A percentile compares a stretch with the other conserved stretches of the same genome.
phyloP scores from a whole-genome alignment of 345 rosid genomes.

The Hibiscus tridactylites region DNA sequence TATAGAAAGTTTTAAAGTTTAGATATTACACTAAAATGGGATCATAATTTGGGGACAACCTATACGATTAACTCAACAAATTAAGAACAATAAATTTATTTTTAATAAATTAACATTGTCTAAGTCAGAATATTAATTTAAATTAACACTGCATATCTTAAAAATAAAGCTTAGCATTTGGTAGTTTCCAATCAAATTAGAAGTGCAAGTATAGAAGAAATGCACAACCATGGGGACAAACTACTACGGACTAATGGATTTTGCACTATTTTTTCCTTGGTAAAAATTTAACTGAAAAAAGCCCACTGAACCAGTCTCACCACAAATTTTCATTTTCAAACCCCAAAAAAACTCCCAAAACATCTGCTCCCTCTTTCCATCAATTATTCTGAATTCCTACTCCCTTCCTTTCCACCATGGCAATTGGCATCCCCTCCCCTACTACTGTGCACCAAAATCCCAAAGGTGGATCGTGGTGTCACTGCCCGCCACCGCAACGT shows the following conservation, averaged over 20 bases:
- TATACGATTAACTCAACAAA: no score
- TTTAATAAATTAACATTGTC: no score
- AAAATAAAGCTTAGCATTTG: not conserved
- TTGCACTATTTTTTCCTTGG: not conserved
- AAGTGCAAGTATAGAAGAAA: not conserved
- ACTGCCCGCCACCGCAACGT: slow-evolving; percentile 57
- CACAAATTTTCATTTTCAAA: not conserved
- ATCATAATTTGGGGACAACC: no score
- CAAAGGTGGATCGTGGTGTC: slow-evolving; percentile 57
- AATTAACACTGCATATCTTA: no score
- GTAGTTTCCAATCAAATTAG: not conserved
- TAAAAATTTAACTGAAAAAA: not conserved
- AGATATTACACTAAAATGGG: no score
- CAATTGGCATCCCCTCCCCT: no score
- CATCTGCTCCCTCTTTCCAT: not conserved
- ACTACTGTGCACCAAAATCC: slow-evolving; percentile 71
- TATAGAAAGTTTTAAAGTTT: no score
- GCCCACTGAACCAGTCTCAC: not conserved
- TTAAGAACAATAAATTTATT: no score
- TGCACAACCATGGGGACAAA: not conserved
- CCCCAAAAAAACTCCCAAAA: not conserved
- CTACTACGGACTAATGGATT: not conserved
- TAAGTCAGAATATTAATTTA: no score
- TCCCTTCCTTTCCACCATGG: no score
- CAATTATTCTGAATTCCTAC: not conserved